These are phyloP conservation scores for Aspergillus fructus DNA, from an alignment of 2,329 filamentous ascomycete genomes.

Conservation along the genomic window DNA sequence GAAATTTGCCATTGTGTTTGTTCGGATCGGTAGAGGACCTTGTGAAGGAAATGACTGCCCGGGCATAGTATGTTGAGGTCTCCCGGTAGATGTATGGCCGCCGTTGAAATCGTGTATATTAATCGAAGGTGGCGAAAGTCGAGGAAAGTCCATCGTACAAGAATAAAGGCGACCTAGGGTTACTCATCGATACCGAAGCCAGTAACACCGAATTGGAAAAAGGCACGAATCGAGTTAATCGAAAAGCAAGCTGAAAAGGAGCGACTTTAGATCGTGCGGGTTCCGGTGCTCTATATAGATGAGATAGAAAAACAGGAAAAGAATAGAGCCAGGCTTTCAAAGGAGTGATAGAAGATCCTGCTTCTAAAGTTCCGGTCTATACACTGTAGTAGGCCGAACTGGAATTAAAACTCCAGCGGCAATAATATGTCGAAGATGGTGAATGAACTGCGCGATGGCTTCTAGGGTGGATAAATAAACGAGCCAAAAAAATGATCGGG, in stretches of 20 bases:
- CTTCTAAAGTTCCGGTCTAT: constrained; percentile 15
- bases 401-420: no score
- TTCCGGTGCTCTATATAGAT: constrained; percentile 3
- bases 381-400: background rate
- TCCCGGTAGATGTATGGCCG: constrained; percentile 33
- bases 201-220: background rate
- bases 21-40: constrained; percentile 64
- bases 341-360: constrained; percentile 21
- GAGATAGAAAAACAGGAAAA: background rate
- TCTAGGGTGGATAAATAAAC: background rate
- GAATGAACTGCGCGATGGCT: constrained; percentile 1
- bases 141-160: constrained; percentile 47
- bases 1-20: constrained; percentile 46
- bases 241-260: constrained; percentile 3
- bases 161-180: constrained; percentile 20
- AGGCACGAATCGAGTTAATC: constrained; percentile 1
- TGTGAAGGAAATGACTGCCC: constrained; percentile 44
- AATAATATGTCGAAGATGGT: background rate
- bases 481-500: background rate
- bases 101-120: constrained; percentile 42
- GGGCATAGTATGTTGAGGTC: constrained; percentile 40
- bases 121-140: constrained; percentile 43
- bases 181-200: constrained; percentile 16
- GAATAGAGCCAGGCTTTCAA: background rate
- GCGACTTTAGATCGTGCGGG: constrained; percentile 4